phyloP scores from a whole-genome alignment of 495 filamentous ascomycete species.

The Penicillium pancosmium region DNA sequence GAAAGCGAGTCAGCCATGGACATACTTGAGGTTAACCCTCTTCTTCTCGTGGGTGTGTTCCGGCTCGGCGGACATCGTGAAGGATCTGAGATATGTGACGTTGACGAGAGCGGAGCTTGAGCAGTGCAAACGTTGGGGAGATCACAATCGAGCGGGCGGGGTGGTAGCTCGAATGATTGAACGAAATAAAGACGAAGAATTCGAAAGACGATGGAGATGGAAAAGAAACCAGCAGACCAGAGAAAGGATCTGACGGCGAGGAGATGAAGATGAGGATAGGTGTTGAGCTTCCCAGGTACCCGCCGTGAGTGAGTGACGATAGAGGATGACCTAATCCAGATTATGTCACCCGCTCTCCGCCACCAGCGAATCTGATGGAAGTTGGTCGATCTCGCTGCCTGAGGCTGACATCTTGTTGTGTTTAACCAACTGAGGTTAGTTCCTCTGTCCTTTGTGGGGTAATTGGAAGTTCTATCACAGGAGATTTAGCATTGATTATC shows the following conservation, averaged over 20 bases:
- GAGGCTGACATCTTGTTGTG: neutral
- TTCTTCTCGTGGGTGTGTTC: slow-evolving; percentile 76
- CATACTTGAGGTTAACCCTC: slow-evolving; percentile 91
- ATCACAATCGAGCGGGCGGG: slow-evolving; percentile 16
- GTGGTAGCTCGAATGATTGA: slow-evolving; percentile 6
- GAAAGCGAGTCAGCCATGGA: slow-evolving; percentile 3
- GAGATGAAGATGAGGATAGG: slow-evolving; percentile 22
- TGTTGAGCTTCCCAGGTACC: slow-evolving; percentile 43
- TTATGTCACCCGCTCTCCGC: slow-evolving; percentile 33
- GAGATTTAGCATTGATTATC: no score
- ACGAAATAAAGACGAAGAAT: slow-evolving; percentile 3
- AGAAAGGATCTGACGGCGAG: slow-evolving; percentile 22
- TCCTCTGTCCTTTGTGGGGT: no score
- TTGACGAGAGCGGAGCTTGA: slow-evolving; percentile 30
- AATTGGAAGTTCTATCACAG: no score
- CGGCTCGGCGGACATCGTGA: slow-evolving; percentile 55
- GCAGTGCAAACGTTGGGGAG: slow-evolving; percentile 19
- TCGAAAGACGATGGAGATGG: slow-evolving; percentile 22
- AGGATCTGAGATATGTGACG: slow-evolving; percentile 29
- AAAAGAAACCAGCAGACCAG: slow-evolving; percentile 22
- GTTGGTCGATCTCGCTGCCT: slow-evolving; percentile 40
- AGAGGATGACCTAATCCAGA: slow-evolving; percentile 45
- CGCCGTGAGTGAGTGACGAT: slow-evolving; percentile 39
- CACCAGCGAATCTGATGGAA: slow-evolving; percentile 49
- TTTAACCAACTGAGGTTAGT: no score